These are phyloP conservation scores for Pseudozyma flocculosa DNA, from an alignment of 1,284 basidiomycete genomes.

Conservation along the genomic window DNA sequence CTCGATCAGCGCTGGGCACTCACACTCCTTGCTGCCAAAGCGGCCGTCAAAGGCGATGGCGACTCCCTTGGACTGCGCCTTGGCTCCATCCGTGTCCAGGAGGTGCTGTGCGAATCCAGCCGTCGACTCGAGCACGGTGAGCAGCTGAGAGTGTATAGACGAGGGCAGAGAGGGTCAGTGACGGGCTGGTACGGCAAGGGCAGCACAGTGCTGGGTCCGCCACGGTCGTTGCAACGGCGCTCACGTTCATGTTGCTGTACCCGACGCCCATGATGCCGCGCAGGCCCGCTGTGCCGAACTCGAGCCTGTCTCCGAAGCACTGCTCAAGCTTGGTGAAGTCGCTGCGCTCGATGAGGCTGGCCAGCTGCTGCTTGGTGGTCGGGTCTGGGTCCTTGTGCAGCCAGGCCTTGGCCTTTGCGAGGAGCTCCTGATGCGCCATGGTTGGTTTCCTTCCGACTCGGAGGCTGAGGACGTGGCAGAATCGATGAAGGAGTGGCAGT, in stretches of 20 bases:
- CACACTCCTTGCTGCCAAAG: constrained; percentile 37
- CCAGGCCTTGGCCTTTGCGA: constrained; percentile 37
- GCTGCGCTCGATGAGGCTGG: constrained; percentile 23
- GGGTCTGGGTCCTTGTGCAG: constrained; percentile 43
- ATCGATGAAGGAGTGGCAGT: no score
- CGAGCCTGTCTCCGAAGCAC: constrained; percentile 40
- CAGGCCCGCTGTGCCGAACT: constrained; percentile 48
- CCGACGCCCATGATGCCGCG: constrained; percentile 47
- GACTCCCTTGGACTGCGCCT: constrained; percentile 33
- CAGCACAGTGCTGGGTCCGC: no score
- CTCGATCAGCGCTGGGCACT: no score
- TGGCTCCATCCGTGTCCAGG: constrained; percentile 17
- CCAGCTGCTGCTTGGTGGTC: constrained; percentile 23
- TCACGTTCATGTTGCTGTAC: constrained; percentile 45
- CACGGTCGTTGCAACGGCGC: no score
- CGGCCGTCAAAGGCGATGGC: constrained; percentile 51
- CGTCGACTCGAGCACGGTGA: constrained; percentile 43
- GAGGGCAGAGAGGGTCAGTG: no score
- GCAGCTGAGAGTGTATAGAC: constrained; percentile 14
- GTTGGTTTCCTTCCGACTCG: not conserved
- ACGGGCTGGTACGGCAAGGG: no score
- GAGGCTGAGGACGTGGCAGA: no score
- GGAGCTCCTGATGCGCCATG: constrained; percentile 14
- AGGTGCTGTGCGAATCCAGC: constrained; percentile 42
- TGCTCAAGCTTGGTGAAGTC: constrained; percentile 29